Conservation (phyloP, 2,329 filamentous ascomycete species). For the Phaeomoniella chlamydospora region DNA sequence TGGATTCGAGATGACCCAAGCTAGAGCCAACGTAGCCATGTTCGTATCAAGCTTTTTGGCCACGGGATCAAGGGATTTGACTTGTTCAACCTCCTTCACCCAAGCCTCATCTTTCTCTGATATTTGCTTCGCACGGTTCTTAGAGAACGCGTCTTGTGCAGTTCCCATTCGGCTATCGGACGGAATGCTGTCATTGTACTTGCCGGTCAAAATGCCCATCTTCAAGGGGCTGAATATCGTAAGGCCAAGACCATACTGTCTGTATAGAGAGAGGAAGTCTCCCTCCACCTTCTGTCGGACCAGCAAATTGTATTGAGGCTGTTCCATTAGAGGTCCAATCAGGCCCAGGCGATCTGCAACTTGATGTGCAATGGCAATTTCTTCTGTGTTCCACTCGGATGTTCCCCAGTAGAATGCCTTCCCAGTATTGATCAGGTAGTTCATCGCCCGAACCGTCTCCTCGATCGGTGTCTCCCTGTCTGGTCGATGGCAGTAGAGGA, state of each 20-base stretch:
- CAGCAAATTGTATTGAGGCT: slow-evolving; percentile 54
- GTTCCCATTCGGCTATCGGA: slow-evolving; percentile 43
- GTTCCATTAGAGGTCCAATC: slow-evolving; percentile 50
- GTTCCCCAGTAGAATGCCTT: slow-evolving; percentile 61
- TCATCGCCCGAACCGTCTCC: slow-evolving; percentile 58
- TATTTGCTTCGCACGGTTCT: slow-evolving; percentile 21
- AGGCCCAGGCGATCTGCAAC: slow-evolving; percentile 46
- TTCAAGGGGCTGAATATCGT: slow-evolving; percentile 51
- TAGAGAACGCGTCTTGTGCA: slow-evolving; percentile 42
- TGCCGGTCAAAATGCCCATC: slow-evolving; percentile 49
- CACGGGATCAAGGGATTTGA: slow-evolving; percentile 41
- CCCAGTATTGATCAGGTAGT: slow-evolving; percentile 53
- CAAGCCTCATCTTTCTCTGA: slow-evolving; percentile 26
- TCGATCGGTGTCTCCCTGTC: slow-evolving; percentile 56
- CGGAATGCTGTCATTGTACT: slow-evolving; percentile 52
- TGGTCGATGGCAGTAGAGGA: slow-evolving; percentile 58
- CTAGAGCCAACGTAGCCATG: slow-evolving; percentile 41
- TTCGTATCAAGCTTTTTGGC: slow-evolving; percentile 51
- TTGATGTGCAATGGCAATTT: slow-evolving; percentile 50
- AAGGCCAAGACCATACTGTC: slow-evolving; percentile 44
- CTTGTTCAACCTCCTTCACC: slow-evolving; percentile 37
- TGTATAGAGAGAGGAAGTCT: slow-evolving; percentile 47
- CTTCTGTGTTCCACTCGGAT: slow-evolving; percentile 53
- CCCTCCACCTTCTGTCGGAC: slow-evolving; percentile 46
- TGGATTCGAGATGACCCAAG: slow-evolving; percentile 44